Percentiles rank a stretch among this genome's conserved stretches.
Evolutionary conservation across 495 filamentous ascomycete species (phyloP).

Genomic region (Elaphomyces granulatus): DNA sequence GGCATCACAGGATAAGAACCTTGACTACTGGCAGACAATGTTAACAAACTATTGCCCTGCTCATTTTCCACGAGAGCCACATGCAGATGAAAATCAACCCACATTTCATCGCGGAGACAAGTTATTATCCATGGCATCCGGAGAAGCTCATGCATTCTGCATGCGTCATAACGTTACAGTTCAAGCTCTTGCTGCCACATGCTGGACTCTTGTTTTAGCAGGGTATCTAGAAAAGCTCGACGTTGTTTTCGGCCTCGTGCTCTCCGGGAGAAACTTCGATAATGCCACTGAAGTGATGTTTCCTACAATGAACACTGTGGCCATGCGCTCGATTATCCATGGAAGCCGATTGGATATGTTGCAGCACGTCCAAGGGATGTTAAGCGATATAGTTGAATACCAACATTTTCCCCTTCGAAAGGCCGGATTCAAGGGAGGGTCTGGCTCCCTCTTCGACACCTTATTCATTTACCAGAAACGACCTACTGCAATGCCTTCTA

Average conservation of each 20-base stretch:
- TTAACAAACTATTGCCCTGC: conserved; percentile 28
- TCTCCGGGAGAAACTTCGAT: conserved; percentile 52
- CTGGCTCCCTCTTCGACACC: conserved; percentile 41
- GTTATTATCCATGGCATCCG: conserved; percentile 21
- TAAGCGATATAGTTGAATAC: conserved; percentile 37
- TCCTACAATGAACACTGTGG: conserved; percentile 67
- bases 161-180: conserved; percentile 41
- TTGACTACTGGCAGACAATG: conserved; percentile 40
- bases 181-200: conserved; percentile 50
- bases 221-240: conserved; percentile 40
- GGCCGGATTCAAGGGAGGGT: conserved; percentile 19
- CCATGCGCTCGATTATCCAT: conserved; percentile 47
- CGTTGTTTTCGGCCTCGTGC: conserved; percentile 53
- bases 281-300: conserved; percentile 47
- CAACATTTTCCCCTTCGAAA: conserved; percentile 56
- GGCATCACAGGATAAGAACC: conserved; percentile 22
- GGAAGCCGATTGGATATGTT: conserved; percentile 46
- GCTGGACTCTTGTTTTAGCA: conserved; percentile 50
- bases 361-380: conserved; percentile 41
- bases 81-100: conserved; percentile 25
- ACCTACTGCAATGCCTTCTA: conserved; percentile 3
- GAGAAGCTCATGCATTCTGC: conserved; percentile 36
- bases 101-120: conserved; percentile 33
- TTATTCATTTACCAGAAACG: conserved; percentile 55
- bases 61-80: conserved; percentile 3